Conservation (phyloP, 129 eudicot genomes). For the Oenanthe sinensis region DNA sequence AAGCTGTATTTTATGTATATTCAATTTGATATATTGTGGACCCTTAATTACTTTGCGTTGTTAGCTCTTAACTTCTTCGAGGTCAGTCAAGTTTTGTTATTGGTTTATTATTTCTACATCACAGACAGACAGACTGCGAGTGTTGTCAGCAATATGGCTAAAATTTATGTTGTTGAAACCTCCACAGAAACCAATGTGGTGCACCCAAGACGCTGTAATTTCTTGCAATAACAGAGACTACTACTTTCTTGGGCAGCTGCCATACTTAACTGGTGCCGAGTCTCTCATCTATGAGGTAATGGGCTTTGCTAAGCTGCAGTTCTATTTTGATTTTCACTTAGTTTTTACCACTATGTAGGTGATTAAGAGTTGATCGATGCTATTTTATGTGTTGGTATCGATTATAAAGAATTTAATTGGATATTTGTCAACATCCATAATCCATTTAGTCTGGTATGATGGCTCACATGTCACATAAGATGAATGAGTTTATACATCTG, state of each 20-base stretch:
- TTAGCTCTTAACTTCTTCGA: constrained; percentile 72
- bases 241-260: constrained; percentile 88
- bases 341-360: constrained; percentile 4
- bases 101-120: too few relatives aligned
- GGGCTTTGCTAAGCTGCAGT: background rate
- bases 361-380: background rate
- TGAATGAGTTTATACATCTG: background rate
- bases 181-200: constrained; percentile 87
- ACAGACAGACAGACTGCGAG: background rate
- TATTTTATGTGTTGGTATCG: background rate
- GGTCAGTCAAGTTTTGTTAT: constrained; percentile 46
- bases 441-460: background rate
- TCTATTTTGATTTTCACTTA: background rate
- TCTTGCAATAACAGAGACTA: constrained; percentile 68
- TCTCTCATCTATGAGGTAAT: constrained; percentile 82
- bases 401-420: background rate
- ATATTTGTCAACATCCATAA: background rate
- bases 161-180: constrained; percentile 3
- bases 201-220: constrained; percentile 34
- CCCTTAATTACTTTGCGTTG: constrained; percentile 71
- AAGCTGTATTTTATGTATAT: constrained; percentile 58
- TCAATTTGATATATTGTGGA: constrained; percentile 70
- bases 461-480: background rate
- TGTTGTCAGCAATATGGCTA: background rate
- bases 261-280: constrained; percentile 63